Evolutionary conservation across 495 filamentous ascomycete species (phyloP), one percentile per base, ranked within the genome.

Genomic region (Talaromyces wortmannii): DNA sequence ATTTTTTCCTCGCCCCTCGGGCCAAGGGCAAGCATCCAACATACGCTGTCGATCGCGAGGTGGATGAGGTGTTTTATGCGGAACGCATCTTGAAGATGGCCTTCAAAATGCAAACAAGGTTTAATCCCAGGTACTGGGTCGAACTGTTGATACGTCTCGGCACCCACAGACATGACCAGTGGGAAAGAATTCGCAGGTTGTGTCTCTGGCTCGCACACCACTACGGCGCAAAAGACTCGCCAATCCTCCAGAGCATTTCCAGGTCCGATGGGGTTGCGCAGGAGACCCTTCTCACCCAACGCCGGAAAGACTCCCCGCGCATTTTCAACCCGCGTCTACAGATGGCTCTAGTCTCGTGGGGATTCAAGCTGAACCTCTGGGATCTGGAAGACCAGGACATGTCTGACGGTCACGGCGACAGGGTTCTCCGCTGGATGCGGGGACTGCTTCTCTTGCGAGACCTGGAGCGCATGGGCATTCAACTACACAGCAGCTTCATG

Each of bases 341-440:
- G 61, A 68, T 68, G 31, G 79, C 78, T 11, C 71, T 85, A 42
- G 73, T 85, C 31, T 63, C 71, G n/a, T 85, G 82, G 82, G 81
- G 82, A 4, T 85, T 85, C 63, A 74, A 66, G 50, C 65, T 71
- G 43, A 52, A 59, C 31, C 52, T 55, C 16, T 33, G 53, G 7
- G 60, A 55, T 7, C 23, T 32, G 2, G 43, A 52, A 0, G 40
- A 33, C 16, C 43, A 33, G n/a, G 47, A 50, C 6, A 52, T 31
- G 7, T 17, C 17, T 13, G 43, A 56, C 10, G 29, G 18, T n/a
- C n/a, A 40, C 5, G 56, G 55, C 4, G 58, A 61, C 11, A 57
- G 30, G 11, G 63, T 70, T 3, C 61, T 75, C 29, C 64, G 61
- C 5, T 83, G 70, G 77, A 70, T 75, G 0, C 72, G 77, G 18